phyloP scores from a whole-genome alignment of 108 stramenopile genomes.

The Pseudonitzschia multistriata region DNA sequence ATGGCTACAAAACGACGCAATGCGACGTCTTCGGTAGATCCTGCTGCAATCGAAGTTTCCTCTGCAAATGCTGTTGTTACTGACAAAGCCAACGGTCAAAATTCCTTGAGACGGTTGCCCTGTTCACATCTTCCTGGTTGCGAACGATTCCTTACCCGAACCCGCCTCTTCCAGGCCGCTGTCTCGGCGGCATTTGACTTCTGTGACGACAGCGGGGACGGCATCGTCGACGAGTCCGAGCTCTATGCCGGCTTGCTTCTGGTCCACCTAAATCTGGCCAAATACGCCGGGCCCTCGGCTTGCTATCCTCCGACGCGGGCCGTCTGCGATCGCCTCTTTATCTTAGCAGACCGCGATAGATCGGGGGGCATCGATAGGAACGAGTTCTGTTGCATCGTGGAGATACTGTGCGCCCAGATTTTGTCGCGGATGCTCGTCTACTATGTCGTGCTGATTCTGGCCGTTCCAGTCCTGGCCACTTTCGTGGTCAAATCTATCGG shows the following conservation, averaged over 20 bases:
- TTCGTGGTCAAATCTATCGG: conserved; percentile 8
- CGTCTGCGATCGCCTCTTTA: conserved; percentile 44
- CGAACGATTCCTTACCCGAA: too few relatives aligned
- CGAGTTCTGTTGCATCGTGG: conserved; percentile 47
- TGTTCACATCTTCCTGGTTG: too few relatives aligned
- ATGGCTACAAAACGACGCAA: too few relatives aligned
- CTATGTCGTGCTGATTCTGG: conserved; percentile 38
- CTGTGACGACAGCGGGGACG: conserved; percentile 17
- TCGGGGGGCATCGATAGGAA: conserved; percentile 43
- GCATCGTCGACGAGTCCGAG: conserved; percentile 31
- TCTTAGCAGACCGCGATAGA: conserved; percentile 40
- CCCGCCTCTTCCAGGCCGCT: too few relatives aligned
- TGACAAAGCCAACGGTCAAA: too few relatives aligned
- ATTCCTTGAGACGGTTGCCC: too few relatives aligned
- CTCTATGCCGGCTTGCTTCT: conserved; percentile 51
- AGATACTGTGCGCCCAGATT: conserved; percentile 36
- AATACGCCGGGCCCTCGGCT: conserved; percentile 57
- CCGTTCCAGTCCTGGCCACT: conserved; percentile 40
- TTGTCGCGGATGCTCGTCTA: conserved; percentile 37
- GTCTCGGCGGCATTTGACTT: too few relatives aligned
- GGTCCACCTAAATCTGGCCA: conserved; percentile 57
- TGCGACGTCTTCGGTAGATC: too few relatives aligned
- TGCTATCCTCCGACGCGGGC: conserved; percentile 43
- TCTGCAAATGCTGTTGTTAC: too few relatives aligned
- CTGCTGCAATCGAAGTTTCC: too few relatives aligned